Evolutionary conservation across 495 filamentous ascomycete species (phyloP).

Genomic region (Penicillium herquei): DNA sequence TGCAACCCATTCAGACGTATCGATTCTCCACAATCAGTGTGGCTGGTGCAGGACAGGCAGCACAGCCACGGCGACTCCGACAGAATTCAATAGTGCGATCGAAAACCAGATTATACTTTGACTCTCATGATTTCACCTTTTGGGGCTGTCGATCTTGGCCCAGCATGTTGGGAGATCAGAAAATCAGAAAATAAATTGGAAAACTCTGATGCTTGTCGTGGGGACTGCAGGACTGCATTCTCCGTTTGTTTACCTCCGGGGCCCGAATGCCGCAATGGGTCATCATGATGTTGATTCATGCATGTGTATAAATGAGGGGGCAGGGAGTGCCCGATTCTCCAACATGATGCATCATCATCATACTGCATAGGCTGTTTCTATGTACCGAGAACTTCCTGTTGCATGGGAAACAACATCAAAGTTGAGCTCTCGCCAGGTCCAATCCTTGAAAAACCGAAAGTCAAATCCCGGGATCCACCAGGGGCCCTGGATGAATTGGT

Average conservation of each 20-base stretch:
- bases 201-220: not conserved
- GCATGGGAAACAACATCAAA: not conserved
- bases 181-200: not conserved
- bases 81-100: constrained; percentile 23
- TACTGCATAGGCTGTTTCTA: no score
- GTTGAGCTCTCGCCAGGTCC: not conserved
- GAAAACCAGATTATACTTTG: not conserved
- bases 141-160: constrained; percentile 8
- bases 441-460: not conserved
- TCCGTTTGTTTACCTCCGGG: not conserved
- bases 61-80: constrained; percentile 21
- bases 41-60: constrained; percentile 1
- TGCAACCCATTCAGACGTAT: no score
- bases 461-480: constrained; percentile 7
- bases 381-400: no score
- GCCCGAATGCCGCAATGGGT: no score
- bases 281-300: no score
- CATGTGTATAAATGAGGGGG: no score
- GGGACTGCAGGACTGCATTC: not conserved
- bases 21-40: not conserved
- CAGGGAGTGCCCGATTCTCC: no score
- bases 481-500: not conserved
- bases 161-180: not conserved
- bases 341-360: no score
- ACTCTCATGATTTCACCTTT: not conserved